Evolutionary conservation across 495 filamentous ascomycete species (phyloP), one percentile per base, ranked within the genome.

Genomic region (Immersiella caudata): DNA sequence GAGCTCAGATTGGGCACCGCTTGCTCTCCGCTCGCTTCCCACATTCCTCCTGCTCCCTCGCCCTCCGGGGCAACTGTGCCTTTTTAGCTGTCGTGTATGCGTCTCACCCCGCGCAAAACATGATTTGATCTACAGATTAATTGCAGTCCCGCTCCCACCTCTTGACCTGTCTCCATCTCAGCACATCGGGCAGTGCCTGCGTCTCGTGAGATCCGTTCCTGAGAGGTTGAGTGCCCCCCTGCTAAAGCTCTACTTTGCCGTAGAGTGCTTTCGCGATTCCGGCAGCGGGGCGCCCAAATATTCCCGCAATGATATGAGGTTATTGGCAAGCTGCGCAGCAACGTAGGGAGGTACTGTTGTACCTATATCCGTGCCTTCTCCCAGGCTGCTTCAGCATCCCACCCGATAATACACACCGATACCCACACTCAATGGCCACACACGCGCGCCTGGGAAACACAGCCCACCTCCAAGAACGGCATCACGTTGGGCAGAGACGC

Each of bases 191-290:
- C 60, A 62, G 60, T 62, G 60, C 60, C 60, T 62, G 60, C 60
- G 26, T 62, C 60, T 62, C 36, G 60, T 50, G 60, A 62, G 60
- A 62, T 62, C 60, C 36, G 60, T 62, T 50, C 60, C 60, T 62
- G 60, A 25, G 56, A 59, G 2, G 26, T 33, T 59, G 40, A n/a
- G 40, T 46, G 40, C 5, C 40, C 40, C 5, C 40, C 11, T 12
- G 40, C 29, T n/a, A 33, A 33, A 33, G 29, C 29, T 33, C 8
- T 33, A 33, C 29, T 33, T 33, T n/a, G n/a, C 4, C 29, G 29
- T 33, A 33, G 8, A 33, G 29, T 8, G 29, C 29, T 33, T 33
- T 33, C 4, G 29, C 29, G 29, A 33, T 33, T 14, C 40, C 40
- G 33, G 33, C 33, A 46, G 40, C 40, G 40, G 40, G 14, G 40